phyloP scores from a whole-genome alignment of 768 basidiomycete species.

The Pleurotus tuoliensis region DNA sequence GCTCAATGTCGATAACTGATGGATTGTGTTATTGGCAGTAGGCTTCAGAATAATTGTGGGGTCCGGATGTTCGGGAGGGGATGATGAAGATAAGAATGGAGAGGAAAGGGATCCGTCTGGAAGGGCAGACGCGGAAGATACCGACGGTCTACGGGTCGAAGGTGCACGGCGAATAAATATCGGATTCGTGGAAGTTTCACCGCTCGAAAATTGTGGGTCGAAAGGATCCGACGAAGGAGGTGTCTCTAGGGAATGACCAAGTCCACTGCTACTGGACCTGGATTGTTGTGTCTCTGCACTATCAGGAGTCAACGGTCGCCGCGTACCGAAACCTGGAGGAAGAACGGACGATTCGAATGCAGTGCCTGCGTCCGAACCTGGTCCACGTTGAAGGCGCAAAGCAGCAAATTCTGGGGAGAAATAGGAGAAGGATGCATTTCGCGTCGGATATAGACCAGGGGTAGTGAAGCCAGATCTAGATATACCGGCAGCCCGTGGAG shows the following conservation, averaged over 20 bases:
- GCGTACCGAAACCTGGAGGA: not conserved
- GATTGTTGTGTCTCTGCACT: constrained; percentile 48
- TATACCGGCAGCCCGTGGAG: constrained; percentile 5
- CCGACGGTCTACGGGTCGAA: constrained; percentile 31
- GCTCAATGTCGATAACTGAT: constrained; percentile 81
- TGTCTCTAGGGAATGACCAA: constrained; percentile 41
- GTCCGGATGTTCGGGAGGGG: constrained; percentile 25
- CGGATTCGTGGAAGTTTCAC: constrained; percentile 14
- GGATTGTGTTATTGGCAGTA: constrained; percentile 64
- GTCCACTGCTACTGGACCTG: constrained; percentile 39
- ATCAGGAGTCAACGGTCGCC: constrained; percentile 44
- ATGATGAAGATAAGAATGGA: constrained; percentile 11
- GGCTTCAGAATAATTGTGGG: constrained; percentile 65
- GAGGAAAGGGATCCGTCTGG: constrained; percentile 16
- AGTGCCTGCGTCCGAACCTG: not conserved
- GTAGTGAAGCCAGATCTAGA: constrained; percentile 20
- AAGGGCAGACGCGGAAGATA: constrained; percentile 27
- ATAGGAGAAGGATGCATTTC: not conserved
- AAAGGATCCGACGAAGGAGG: constrained; percentile 37
- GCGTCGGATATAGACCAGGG: constrained; percentile 9
- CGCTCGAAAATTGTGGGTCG: constrained; percentile 12
- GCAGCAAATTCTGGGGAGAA: constrained; percentile 2
- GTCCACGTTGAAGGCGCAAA: not conserved
- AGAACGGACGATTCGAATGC: not conserved
- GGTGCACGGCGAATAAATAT: constrained; percentile 23